Conservation (phyloP, 345 rosid genomes). For the Tarenaya hassleriana region DNA sequence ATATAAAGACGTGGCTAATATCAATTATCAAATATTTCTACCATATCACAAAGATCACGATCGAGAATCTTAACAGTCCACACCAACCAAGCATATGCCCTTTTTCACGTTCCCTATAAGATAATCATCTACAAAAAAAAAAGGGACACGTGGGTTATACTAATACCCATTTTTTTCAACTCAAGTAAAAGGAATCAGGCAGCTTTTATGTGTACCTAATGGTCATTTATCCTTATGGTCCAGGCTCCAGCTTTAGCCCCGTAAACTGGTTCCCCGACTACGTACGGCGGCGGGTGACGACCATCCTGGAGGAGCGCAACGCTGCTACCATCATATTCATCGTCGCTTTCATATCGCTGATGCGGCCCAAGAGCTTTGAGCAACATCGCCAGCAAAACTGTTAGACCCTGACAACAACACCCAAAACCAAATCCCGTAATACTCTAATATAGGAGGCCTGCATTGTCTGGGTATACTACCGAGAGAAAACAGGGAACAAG, state of each 20-base stretch:
- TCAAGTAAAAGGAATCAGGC: no score
- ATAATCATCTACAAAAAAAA: not conserved
- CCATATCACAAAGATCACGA: no score
- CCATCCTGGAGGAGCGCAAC: slow-evolving; percentile 60
- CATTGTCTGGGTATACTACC: not conserved
- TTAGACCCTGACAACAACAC: slow-evolving; percentile 45
- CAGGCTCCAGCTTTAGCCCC: slow-evolving; percentile 49
- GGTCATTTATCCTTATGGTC: slow-evolving; percentile 49
- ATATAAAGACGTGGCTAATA: no score
- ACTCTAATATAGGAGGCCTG: not conserved
- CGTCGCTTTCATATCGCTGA: slow-evolving; percentile 62
- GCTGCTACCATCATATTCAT: slow-evolving; percentile 50
- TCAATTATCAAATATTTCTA: no score
- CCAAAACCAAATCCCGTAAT: not conserved
- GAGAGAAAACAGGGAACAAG: not conserved
- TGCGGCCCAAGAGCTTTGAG: slow-evolving; percentile 77
- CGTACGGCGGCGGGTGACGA: slow-evolving; percentile 50
- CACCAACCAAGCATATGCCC: no score
- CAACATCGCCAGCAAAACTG: slow-evolving; percentile 51
- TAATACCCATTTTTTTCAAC: no score
- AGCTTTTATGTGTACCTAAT: no score
- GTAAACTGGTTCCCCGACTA: slow-evolving; percentile 53
- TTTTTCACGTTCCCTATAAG: no score
- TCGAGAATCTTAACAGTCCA: no score
- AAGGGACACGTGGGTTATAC: no score